phyloP scores from a whole-genome alignment of 192 early-diverging fungal species.

The Coemansia sp. region DNA sequence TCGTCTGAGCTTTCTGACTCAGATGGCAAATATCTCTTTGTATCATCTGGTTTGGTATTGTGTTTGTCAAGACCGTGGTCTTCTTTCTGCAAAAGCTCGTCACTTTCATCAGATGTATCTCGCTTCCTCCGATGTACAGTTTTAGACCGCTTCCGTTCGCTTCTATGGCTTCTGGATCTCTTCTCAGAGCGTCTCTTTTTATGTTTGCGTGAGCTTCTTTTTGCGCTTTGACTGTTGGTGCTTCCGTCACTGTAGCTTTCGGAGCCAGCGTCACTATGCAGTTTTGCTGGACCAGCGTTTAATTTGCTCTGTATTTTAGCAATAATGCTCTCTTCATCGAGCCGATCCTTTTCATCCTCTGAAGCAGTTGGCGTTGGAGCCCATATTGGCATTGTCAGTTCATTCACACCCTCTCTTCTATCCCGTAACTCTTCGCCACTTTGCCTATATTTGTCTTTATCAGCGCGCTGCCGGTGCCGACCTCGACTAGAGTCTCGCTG shows the following conservation, averaged over 20 bases:
- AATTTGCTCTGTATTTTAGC: constrained; percentile 24
- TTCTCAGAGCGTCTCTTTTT: not conserved
- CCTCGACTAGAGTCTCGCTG: too few species aligned
- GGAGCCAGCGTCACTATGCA: constrained; percentile 1
- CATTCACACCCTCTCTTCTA: constrained; percentile 40
- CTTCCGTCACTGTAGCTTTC: not conserved
- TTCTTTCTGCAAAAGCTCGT: not conserved
- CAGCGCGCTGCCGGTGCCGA: too few species aligned
- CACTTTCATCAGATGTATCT: constrained; percentile 9
- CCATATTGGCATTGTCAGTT: constrained; percentile 57
- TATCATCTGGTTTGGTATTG: too few species aligned
- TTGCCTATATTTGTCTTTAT: not conserved
- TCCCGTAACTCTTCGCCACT: constrained; percentile 33
- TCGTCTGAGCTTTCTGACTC: not conserved
- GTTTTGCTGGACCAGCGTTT: constrained; percentile 4
- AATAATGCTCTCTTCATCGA: constrained; percentile 32
- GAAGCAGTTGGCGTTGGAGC: constrained; percentile 56
- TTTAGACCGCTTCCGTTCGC: constrained; percentile 2
- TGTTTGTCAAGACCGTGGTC: not conserved
- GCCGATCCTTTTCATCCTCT: constrained; percentile 48
- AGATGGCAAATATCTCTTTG: not conserved
- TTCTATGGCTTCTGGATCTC: not conserved
- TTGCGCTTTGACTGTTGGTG: not conserved
- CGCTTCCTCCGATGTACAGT: constrained; percentile 7
- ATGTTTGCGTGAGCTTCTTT: not conserved